phyloP scores from a whole-genome alignment of 176 grass and related monocot genomes.

The Secale cereale region DNA sequence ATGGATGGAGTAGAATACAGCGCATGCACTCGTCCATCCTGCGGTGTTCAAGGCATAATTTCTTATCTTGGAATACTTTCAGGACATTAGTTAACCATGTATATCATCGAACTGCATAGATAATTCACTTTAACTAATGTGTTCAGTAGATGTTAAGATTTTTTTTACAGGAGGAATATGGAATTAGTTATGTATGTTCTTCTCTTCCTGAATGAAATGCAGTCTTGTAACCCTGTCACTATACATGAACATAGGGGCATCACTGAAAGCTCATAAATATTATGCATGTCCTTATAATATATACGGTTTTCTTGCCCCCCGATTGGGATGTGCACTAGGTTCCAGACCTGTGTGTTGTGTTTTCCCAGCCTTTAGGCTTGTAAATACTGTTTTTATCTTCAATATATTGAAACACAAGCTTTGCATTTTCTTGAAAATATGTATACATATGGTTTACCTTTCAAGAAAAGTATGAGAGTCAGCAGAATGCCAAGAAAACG shows the following conservation, averaged over 20 bases:
- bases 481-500: background rate
- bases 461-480: background rate
- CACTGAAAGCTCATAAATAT: slow-evolving; percentile 1
- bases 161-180: background rate
- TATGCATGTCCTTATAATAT: background rate
- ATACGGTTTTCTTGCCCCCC: background rate
- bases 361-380: background rate
- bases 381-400: background rate
- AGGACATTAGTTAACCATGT: background rate
- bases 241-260: background rate
- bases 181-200: slow-evolving; percentile 1
- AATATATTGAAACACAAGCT: background rate
- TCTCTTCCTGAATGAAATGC: background rate
- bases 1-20: slow-evolving; percentile 93
- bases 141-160: background rate
- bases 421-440: background rate
- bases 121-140: background rate
- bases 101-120: background rate
- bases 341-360: background rate
- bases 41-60: slow-evolving; percentile 16
- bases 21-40: slow-evolving; percentile 87
- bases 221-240: background rate
- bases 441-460: background rate
- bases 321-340: background rate
- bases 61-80: background rate